phyloP scores from a whole-genome alignment of 768 basidiomycete genomes.

The Myochromella boudieri region DNA sequence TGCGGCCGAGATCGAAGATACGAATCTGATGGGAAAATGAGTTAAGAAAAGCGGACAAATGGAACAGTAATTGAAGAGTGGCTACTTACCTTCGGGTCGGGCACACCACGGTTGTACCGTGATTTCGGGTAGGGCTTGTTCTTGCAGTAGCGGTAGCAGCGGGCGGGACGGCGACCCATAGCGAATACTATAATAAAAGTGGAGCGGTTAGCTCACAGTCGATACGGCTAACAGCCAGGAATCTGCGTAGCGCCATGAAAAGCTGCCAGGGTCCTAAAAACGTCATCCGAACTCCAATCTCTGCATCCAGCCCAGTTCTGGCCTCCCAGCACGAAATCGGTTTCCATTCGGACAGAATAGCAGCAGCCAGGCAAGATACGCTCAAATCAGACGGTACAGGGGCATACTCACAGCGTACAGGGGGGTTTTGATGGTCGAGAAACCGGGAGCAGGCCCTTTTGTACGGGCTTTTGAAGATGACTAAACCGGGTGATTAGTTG shows the following conservation, averaged over 20 bases:
- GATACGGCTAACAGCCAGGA: conserved; percentile 2
- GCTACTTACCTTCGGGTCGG: conserved; percentile 83
- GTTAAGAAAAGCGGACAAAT: not conserved
- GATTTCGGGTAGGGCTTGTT: conserved; percentile 98
- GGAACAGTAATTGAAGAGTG: not conserved
- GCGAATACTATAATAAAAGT: conserved; percentile 3
- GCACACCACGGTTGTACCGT: conserved; percentile 97
- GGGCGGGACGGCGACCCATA: conserved; percentile 98
- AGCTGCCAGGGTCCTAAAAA: conserved; percentile 1
- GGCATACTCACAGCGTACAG: conserved; percentile 15
- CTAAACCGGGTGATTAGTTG: conserved; percentile 8
- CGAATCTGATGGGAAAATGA: conserved; percentile 62
- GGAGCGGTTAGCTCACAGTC: not conserved
- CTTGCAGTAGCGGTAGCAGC: conserved; percentile 99
- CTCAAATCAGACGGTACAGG: not conserved
- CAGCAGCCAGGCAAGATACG: not conserved
- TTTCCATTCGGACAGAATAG: not conserved
- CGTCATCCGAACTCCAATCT: conserved; percentile 15
- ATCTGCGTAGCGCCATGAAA: conserved; percentile 5
- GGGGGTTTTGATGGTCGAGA: conserved; percentile 4
- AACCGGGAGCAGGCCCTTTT: conserved; percentile 15
- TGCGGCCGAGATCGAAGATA: conserved; percentile 94
- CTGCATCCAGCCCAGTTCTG: conserved; percentile 12
- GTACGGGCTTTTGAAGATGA: conserved; percentile 16
- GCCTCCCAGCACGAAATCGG: not conserved